Conservation (phyloP, 148 eudicot species). For the Cornus controversa region DNA sequence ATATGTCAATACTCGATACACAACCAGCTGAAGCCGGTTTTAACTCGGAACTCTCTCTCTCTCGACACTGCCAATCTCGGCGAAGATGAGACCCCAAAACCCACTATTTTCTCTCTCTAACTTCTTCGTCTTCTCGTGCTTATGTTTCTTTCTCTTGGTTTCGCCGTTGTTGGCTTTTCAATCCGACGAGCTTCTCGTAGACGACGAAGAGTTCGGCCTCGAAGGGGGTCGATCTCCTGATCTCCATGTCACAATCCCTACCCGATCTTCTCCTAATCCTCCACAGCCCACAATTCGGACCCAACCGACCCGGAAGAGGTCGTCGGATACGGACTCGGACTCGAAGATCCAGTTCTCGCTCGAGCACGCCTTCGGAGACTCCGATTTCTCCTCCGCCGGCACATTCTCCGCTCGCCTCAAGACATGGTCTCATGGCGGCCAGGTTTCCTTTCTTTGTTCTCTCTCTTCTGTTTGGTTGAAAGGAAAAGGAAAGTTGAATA, state of each 20-base stretch:
- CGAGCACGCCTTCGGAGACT: conserved; percentile 86
- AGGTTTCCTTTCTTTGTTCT: conserved; percentile 35
- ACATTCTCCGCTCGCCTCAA: conserved; percentile 83
- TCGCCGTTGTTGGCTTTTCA: conserved; percentile 39
- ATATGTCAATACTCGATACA: too few species aligned
- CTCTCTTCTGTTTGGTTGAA: background rate
- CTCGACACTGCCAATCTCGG: background rate
- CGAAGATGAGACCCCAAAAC: conserved; percentile 9
- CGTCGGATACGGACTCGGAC: conserved; percentile 66
- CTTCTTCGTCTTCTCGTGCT: background rate
- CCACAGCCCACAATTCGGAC: background rate
- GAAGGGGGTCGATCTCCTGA: conserved; percentile 43
- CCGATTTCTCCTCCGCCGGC: conserved; percentile 74
- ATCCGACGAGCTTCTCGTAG: conserved; percentile 80
- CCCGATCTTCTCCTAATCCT: background rate
- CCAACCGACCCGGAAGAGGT: conserved; percentile 34
- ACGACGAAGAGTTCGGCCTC: conserved; percentile 72
- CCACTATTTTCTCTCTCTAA: background rate
- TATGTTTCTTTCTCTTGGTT: background rate
- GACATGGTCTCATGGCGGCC: conserved; percentile 76
- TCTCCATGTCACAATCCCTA: conserved; percentile 15
- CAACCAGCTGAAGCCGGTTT: too few species aligned
- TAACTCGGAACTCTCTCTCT: background rate
- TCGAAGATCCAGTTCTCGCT: conserved; percentile 74
- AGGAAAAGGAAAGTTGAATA: too few species aligned